Percentiles rank a stretch among this genome's conserved stretches.
Evolutionary conservation across 139 green algal genomes (phyloP).

Genomic region (Trebouxia sp.): DNA sequence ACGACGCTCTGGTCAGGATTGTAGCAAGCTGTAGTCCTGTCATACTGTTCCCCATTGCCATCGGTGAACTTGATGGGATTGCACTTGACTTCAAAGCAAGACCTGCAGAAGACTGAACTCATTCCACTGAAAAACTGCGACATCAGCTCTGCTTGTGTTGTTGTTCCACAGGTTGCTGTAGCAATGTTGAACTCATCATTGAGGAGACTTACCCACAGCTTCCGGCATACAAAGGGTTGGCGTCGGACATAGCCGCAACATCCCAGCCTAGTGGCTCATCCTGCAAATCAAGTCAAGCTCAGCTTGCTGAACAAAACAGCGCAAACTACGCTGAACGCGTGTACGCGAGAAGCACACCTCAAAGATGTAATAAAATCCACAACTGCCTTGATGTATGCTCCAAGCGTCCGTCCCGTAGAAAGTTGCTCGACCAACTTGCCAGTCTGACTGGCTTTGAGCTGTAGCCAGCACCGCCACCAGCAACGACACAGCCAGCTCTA

Average conservation of each 20-base stretch:
- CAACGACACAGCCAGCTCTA: neutral
- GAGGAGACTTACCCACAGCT: conserved; percentile 18
- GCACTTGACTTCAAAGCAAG: conserved; percentile 44
- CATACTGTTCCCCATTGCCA: neutral
- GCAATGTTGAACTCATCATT: too few species aligned
- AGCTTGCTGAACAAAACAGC: too few species aligned
- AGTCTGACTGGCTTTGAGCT: neutral
- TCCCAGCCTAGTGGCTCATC: neutral
- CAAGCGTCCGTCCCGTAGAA: conserved; percentile 13
- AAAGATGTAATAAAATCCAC: conserved; percentile 24
- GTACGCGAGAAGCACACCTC: too few species aligned
- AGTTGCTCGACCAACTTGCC: neutral
- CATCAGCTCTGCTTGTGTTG: too few species aligned
- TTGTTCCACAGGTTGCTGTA: too few species aligned
- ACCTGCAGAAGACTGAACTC: conserved; percentile 20
- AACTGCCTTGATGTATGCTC: conserved; percentile 1
- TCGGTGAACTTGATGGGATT: conserved; percentile 16
- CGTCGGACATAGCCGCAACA: conserved; percentile 33
- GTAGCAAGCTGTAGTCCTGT: neutral
- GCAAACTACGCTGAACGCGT: too few species aligned
- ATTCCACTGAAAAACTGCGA: too few species aligned
- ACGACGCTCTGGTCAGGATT: conserved; percentile 28
- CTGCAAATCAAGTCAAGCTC: too few species aligned
- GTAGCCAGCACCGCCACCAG: neutral
- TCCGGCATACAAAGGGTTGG: conserved; percentile 41